phyloP scores from a whole-genome alignment of 23 red algal genomes.

The Cyanidioschyzon merolae region DNA sequence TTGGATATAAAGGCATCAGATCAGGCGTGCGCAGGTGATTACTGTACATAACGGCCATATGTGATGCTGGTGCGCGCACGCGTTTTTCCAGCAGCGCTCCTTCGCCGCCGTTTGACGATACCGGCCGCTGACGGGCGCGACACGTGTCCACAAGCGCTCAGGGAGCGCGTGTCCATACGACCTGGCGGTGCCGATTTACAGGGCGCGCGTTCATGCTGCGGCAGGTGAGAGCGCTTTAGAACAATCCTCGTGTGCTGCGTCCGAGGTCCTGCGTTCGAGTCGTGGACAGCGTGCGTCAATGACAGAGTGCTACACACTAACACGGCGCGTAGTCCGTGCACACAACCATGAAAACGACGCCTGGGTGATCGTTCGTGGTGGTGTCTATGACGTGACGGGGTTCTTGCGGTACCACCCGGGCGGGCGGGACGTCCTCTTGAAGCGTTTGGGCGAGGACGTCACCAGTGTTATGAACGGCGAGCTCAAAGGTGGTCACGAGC shows the following conservation, averaged over 20 bases:
- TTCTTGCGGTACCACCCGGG: conserved; percentile 84
- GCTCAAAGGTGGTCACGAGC: conserved; percentile 30
- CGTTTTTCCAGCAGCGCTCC: background rate
- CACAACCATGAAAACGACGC: conserved; percentile 47
- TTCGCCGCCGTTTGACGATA: too few species aligned
- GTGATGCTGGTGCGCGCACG: background rate
- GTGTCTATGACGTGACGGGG: conserved; percentile 81
- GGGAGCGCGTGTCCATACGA: too few species aligned
- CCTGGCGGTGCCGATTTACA: too few species aligned
- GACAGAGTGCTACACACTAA: conserved; percentile 53
- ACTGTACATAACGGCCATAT: background rate
- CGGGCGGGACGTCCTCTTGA: conserved; percentile 40
- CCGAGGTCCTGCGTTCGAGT: too few species aligned
- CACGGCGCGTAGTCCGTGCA: conserved; percentile 41
- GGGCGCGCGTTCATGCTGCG: too few species aligned
- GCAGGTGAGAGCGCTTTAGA: too few species aligned
- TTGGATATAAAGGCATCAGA: background rate
- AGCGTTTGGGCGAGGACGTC: conserved; percentile 55
- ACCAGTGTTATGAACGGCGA: conserved; percentile 55
- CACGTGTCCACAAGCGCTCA: too few species aligned
- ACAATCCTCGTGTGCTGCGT: too few species aligned
- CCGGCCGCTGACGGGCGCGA: too few species aligned
- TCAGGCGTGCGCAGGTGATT: background rate
- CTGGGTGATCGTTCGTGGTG: conserved; percentile 72
- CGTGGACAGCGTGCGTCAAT: too few species aligned